These are phyloP conservation scores for Penicillium sp. DNA, from an alignment of 2,329 filamentous ascomycete genomes.

Conservation along the genomic window DNA sequence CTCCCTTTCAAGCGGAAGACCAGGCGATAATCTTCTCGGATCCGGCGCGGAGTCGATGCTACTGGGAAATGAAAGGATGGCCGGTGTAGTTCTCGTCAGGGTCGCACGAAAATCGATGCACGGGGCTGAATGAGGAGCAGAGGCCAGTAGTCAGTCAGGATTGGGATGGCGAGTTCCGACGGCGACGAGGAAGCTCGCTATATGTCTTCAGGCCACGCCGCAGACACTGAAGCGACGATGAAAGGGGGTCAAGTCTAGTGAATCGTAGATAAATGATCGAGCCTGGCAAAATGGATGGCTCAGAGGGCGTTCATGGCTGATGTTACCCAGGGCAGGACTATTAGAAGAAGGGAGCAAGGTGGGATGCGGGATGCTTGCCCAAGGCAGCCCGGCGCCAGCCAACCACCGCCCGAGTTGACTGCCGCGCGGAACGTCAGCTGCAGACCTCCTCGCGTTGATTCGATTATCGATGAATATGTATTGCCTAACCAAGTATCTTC, in stretches of 20 bases:
- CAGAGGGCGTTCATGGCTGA: neutral
- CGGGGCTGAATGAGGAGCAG: neutral
- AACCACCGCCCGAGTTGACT: constrained; percentile 9
- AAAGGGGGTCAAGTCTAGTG: neutral
- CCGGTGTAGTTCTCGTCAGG: neutral
- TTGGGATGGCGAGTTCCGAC: neutral
- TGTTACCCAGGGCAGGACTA: neutral
- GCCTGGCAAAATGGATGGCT: neutral
- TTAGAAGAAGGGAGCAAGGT: constrained; percentile 8
- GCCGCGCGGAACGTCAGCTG: neutral
- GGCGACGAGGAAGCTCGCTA: neutral
- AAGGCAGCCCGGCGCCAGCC: constrained; percentile 10
- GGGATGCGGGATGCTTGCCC: constrained; percentile 15
- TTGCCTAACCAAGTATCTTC: too few relatives aligned
- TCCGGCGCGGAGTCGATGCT: neutral
- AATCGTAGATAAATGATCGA: neutral
- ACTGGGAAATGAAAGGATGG: neutral
- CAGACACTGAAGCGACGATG: neutral
- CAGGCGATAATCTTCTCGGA: neutral
- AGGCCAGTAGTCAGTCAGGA: neutral
- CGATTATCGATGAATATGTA: neutral
- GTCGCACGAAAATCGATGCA: neutral
- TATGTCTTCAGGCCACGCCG: neutral
- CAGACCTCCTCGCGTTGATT: neutral
- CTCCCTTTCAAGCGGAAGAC: neutral